These are phyloP conservation scores for Fusarium sp. DNA, from an alignment of 2,329 filamentous ascomycete species.

Conservation along the genomic window DNA sequence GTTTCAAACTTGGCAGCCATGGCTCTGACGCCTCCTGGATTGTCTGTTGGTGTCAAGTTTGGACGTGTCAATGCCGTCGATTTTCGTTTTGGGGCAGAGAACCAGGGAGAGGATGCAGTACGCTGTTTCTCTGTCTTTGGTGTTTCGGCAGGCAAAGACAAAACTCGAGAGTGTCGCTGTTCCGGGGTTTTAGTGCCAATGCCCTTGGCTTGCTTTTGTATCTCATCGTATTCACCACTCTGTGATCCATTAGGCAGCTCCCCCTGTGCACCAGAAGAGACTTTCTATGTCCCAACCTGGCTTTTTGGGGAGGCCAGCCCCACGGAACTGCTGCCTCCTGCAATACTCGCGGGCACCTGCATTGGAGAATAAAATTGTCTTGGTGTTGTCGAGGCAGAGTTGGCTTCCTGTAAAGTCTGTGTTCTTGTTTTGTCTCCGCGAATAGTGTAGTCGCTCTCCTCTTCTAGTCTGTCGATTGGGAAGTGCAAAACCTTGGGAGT, in stretches of 20 bases:
- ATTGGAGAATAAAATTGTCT: constrained; percentile 42
- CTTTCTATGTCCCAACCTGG: constrained; percentile 33
- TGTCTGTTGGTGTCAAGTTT: constrained; percentile 39
- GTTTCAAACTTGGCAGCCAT: constrained; percentile 65
- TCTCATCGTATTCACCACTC: background rate
- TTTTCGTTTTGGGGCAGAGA: constrained; percentile 18
- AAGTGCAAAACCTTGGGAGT: background rate
- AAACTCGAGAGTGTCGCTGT: background rate
- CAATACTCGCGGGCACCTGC: constrained; percentile 19
- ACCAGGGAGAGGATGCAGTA: background rate
- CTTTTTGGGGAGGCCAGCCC: background rate
- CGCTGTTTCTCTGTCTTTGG: background rate
- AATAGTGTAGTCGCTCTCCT: background rate
- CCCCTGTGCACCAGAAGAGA: constrained; percentile 8
- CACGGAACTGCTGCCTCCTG: background rate
- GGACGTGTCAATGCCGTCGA: constrained; percentile 13
- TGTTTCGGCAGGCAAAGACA: background rate
- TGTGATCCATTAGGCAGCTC: background rate
- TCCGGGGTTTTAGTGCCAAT: background rate
- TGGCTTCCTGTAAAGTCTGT: background rate
- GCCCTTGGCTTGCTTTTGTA: background rate
- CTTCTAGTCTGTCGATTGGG: background rate
- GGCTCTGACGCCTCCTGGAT: constrained; percentile 54
- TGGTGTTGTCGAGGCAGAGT: constrained; percentile 35
- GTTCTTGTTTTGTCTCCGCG: background rate